Conservation (phyloP, 2,329 filamentous ascomycete genomes). For the Aureobasidium sp. region DNA sequence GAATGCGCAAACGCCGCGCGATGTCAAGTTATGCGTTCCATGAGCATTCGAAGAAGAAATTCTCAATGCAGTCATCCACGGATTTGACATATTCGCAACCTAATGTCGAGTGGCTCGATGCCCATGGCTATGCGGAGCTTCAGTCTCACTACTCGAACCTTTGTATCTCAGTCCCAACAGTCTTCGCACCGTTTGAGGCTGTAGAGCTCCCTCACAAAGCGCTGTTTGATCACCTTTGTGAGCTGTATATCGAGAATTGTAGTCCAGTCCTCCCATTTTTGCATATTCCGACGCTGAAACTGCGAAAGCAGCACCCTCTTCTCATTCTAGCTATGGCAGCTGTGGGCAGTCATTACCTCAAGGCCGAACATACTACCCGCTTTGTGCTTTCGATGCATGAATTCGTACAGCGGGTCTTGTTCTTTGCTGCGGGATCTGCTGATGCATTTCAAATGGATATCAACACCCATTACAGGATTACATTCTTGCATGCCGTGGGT, state of each 20-base stretch:
- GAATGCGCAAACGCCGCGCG: background rate
- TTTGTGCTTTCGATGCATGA: conserved; percentile 17
- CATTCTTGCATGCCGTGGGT: background rate
- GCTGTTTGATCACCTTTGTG: background rate
- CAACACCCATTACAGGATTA: background rate
- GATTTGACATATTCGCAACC: background rate
- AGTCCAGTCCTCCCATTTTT: background rate
- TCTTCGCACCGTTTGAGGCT: background rate
- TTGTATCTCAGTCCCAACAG: background rate
- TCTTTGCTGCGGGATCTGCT: background rate
- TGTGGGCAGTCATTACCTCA: conserved; percentile 25
- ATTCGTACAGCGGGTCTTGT: conserved; percentile 14
- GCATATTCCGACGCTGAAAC: background rate
- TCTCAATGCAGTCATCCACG: background rate
- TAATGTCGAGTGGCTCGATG: background rate
- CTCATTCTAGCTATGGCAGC: conserved; percentile 25
- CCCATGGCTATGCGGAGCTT: background rate
- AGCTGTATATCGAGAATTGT: background rate
- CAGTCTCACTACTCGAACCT: background rate
- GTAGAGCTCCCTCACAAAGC: background rate
- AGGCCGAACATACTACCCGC: conserved; percentile 5
- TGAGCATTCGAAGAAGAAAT: background rate
- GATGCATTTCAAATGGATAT: background rate
- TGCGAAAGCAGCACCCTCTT: conserved; percentile 15
- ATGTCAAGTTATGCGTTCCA: background rate